Conservation (phyloP, 306 rosid genomes). For the Cucurbita pepo region DNA sequence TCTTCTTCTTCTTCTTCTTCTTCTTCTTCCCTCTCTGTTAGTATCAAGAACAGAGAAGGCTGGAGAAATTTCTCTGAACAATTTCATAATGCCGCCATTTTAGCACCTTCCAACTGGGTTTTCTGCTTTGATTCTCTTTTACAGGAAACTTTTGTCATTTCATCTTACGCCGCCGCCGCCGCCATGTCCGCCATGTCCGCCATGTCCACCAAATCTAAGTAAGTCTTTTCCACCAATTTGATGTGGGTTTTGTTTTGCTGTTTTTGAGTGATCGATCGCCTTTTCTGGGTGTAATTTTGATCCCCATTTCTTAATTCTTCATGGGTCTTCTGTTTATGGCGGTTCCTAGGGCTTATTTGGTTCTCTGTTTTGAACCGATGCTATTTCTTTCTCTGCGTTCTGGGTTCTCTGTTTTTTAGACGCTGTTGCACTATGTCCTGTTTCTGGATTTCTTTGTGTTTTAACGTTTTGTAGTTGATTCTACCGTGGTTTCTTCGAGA, state of each 20-base stretch:
- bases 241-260: neutral
- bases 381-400: neutral
- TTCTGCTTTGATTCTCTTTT: conserved; percentile 4
- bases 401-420: conserved; percentile 3
- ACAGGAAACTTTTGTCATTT: conserved; percentile 1
- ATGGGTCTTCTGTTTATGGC: conserved; percentile 30
- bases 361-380: neutral
- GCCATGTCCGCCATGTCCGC: no score
- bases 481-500: neutral
- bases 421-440: conserved; percentile 7
- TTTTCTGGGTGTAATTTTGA: conserved; percentile 4
- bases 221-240: conserved; percentile 36
- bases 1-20: neutral
- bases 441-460: neutral
- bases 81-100: conserved; percentile 26
- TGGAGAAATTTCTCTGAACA: neutral
- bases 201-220: conserved; percentile 88
- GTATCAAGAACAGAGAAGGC: neutral
- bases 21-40: neutral
- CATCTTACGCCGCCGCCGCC: conserved; percentile 14
- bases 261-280: neutral
- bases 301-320: conserved; percentile 5
- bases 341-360: neutral
- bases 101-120: conserved; percentile 13
- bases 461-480: neutral